Evolutionary conservation across 228 moss, liverwort and hornwort species (phyloP), one percentile per base, ranked within the genome.

Genomic region (Sphagnum fallax): DNA sequence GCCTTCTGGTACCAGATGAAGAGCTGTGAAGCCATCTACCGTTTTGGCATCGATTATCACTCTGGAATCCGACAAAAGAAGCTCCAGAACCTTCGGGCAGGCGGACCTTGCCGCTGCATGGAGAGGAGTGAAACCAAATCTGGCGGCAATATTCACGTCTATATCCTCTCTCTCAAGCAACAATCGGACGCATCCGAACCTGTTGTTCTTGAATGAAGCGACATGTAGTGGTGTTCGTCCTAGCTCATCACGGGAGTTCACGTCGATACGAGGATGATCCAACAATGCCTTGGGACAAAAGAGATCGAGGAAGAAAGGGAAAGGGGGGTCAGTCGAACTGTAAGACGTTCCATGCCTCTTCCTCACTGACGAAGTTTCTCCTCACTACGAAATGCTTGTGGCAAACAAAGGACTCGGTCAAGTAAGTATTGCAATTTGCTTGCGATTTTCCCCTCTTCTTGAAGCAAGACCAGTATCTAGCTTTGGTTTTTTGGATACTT

Each of bases 1-100:
- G 0, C 84, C 84, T 61, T 84, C 84, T 6, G 76, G 78, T 6
- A 74, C 78, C 66, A 84, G 64, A 67, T 84, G 84, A 4, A 84
- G 67, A 5, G 81, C 81, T n/a, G 81, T 73, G 71, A 78, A 81
- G 47, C 71, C 81, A 66, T 84, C 78, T 18, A 73, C 8, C 12
- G 81, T 78, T 68, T 52, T 78, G 3, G 75, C 78, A 52, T 78
- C 81, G 64, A 81, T 55, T 60, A 71, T 71, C 74, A 81, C 55
- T 58, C 84, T 65, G 0, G 66, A 51, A 8, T 76, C 81, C 18
- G 75, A 81, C 60, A 69, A 58, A 49, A 84, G 81, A 64, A 75
- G 69, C 51, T 72, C 61, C 73, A 84, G 62, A 32, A 84, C 78
- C 49, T 71, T 63, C 9, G 60, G 6, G 68, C 78, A 71, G 13